Conservation (phyloP, 768 basidiomycete species). For the Kwoniella botswanensis region DNA sequence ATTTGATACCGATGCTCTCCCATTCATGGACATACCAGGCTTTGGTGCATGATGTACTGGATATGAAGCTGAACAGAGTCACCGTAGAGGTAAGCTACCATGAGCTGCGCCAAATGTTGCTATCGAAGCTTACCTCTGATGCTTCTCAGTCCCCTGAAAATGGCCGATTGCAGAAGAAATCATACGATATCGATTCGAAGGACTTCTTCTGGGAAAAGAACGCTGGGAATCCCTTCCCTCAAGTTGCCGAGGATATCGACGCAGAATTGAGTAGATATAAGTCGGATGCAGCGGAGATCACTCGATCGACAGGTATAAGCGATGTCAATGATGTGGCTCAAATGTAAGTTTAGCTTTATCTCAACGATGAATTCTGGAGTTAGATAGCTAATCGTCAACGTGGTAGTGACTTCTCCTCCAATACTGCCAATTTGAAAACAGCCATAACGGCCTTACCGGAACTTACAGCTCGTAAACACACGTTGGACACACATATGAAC, state of each 20-base stretch:
- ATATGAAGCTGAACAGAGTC: slow-evolving; percentile 95
- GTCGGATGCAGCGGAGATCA: slow-evolving; percentile 95
- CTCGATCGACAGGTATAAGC: slow-evolving; percentile 91
- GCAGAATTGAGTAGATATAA: slow-evolving; percentile 81
- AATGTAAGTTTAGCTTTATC: slow-evolving; percentile 65
- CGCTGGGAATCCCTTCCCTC: slow-evolving; percentile 93
- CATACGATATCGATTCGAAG: slow-evolving; percentile 95
- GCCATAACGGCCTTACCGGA: slow-evolving; percentile 97
- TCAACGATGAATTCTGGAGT: neutral
- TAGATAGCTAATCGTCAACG: slow-evolving; percentile 3
- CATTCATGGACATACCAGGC: slow-evolving; percentile 99
- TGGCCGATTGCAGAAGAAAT: slow-evolving; percentile 68
- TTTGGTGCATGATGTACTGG: slow-evolving; percentile 93
- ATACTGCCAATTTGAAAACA: slow-evolving; percentile 91
- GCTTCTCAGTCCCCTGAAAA: slow-evolving; percentile 61
- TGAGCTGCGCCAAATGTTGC: neutral
- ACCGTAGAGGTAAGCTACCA: slow-evolving; percentile 65
- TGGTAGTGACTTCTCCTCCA: slow-evolving; percentile 82
- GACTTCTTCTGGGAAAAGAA: slow-evolving; percentile 99
- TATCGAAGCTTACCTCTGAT: neutral
- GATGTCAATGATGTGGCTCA: slow-evolving; percentile 95
- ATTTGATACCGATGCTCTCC: slow-evolving; percentile 87
- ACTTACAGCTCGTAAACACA: slow-evolving; percentile 93
- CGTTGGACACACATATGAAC: slow-evolving; percentile 98
- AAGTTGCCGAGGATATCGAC: slow-evolving; percentile 97